Evolutionary conservation across 2,329 filamentous ascomycete genomes (phyloP), one percentile per base, ranked within the genome.

Genomic region (Colletotrichum paranaense): DNA sequence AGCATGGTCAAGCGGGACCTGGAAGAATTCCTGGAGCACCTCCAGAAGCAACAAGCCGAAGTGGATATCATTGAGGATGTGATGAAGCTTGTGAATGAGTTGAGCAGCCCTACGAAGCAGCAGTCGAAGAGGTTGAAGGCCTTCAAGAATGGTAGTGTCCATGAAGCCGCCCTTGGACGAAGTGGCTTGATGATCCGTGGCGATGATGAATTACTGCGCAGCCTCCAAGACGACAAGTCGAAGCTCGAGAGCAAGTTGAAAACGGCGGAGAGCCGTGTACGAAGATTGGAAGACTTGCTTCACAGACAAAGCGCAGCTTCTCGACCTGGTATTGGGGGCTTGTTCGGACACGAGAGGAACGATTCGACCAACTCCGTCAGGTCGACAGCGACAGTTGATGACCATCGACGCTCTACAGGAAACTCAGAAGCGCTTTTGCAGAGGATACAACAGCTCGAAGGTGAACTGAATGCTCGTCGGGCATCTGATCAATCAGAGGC

Each of bases 91-190:
- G 89, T 97, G 73, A 91, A 92, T 74, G 95, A 97, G 67, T 87
- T 98, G 16, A 92, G 92, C 80, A 91, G 89, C 68, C 95, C 96
- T 3, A 97, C 94, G 0, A 95, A 93, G 77, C 94, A 97, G 80
- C 95, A 97, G 80, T 90, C 92, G 74, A 95, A 95, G 82, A 91
- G 95, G 70, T 90, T 97, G 7, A 97, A 96, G 81, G 95, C 95
- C 5, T 98, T 99, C 86, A 98, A 98, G 80, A 97, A 97, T 79
- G 97, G 97, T 19, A 98, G 97, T 79, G 90, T 98, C 49, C 95
- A 98, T 78, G 97, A 98, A 80, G 92, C 93, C n/a, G 91, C 91
- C 3, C 89, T 98, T 74, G 95, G 95, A n/a, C 91, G 93, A 78
- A 97, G 94, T 76, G 96, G 95, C 1, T 88, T 98, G 11, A 84